A percentile compares a stretch with the other conserved stretches of the same genome.
Conservation (phyloP, 805 yeast genomes). For the Hanseniaspora hatyaiensis region DNA sequence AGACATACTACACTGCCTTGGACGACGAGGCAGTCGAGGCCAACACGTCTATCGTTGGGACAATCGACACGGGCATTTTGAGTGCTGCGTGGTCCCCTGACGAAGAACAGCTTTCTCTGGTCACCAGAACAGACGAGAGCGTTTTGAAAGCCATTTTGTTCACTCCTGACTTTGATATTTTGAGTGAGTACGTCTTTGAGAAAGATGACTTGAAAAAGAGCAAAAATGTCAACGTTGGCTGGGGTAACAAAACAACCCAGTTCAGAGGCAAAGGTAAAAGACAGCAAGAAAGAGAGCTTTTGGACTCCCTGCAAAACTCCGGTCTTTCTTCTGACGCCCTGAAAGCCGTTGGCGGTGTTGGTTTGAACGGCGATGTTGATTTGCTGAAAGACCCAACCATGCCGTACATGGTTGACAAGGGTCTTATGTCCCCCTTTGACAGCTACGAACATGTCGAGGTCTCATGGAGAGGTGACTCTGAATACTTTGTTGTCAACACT, state of each 20-base stretch:
- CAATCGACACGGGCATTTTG: slow-evolving; percentile 61
- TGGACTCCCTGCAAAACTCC: slow-evolving; percentile 38
- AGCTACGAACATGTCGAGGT: slow-evolving; percentile 32
- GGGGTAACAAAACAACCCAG: slow-evolving; percentile 97
- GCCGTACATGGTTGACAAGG: slow-evolving; percentile 57
- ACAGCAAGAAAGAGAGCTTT: slow-evolving; percentile 54
- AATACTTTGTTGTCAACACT: slow-evolving; percentile 58
- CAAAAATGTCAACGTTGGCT: slow-evolving; percentile 88
- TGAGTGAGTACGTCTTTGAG: slow-evolving; percentile 50
- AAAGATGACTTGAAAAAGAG: slow-evolving; percentile 55
- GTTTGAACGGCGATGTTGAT: slow-evolving; percentile 36
- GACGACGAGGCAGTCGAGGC: slow-evolving; percentile 41
- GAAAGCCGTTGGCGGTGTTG: slow-evolving; percentile 33
- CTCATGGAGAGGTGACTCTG: slow-evolving; percentile 96
- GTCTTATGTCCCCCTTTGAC: slow-evolving; percentile 50
- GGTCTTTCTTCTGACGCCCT: slow-evolving; percentile 34
- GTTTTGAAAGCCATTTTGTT: slow-evolving; percentile 45
- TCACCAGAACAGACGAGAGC: slow-evolving; percentile 41
- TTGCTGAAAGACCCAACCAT: slow-evolving; percentile 83
- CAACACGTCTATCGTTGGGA: slow-evolving; percentile 48
- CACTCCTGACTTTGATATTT: slow-evolving; percentile 67
- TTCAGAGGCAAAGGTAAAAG: slow-evolving; percentile 88
- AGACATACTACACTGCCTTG: slow-evolving; percentile 47
- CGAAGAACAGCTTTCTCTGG: slow-evolving; percentile 68
- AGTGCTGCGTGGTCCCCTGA: slow-evolving; percentile 84